Base-by-base conservation (phyloP, 2,329 filamentous ascomycete genomes). In the Blumeria graminis region DNA sequence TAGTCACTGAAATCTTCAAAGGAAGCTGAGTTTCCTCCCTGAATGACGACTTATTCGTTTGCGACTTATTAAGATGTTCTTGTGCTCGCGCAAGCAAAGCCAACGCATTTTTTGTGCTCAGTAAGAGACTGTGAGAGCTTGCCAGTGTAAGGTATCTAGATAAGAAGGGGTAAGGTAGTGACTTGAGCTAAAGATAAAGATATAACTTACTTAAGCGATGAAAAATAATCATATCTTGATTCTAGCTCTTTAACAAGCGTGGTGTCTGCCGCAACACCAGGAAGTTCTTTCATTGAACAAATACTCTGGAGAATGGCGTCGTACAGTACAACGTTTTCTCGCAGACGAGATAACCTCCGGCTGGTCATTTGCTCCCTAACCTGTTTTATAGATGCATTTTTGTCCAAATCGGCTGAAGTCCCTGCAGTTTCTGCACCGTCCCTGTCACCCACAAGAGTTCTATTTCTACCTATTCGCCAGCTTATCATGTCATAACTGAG, bases 401-500 rank as follows among this genome's bases (percentile, higher is more conserved):
- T 78, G 38, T 72, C 66, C 60, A 77, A 76, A 18, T 58, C 56
- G 1, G 68, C 68, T 57, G 74, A 75, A 16, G 76, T 73, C 34
- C 32, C 10, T 51, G 10, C 28, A 18, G 76, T 68, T 14, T 75
- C 68, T 14, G 86, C 76, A 3, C 90, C 90, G 63, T 96, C 90
- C 56, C 84, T 75, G 6, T 77, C 72, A n/a, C 90, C 89, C 55
- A 87, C 86, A 59, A 98, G 72, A 0, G 94, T 83, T 56, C 92
- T 77, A 68, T 98, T 96, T 52, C 92, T 82, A 32, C 90, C 90
- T 60, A 96, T 86, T 67, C 92, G 78, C 89, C 89, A 96, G 65
- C 86, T 89, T 57, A 98, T 84, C 69, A 95, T 80, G 61, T 86
- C 86, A 68, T 94, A 96, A 68, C 92, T 94, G 57, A 96, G 86